Evolutionary conservation across 164 flowering plant genomes (phyloP), one percentile per base, ranked within the genome.

Genomic region (Annona cherimola): DNA sequence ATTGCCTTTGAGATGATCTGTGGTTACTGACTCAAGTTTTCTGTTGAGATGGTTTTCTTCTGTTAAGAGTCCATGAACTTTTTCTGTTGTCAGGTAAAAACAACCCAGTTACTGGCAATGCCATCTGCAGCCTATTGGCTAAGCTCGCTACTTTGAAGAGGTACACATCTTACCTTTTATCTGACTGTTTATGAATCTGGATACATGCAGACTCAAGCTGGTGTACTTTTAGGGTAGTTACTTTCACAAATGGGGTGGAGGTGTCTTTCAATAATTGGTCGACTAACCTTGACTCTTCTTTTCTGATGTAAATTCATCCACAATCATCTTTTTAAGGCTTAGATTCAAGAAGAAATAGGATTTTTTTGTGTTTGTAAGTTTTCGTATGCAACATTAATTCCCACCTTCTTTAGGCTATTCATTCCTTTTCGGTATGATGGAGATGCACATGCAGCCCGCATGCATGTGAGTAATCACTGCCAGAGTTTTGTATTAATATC

Each of bases 121-220:
- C 85, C 35, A 74, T 93, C 64, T 70, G 69, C 19, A 80, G 75
- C 74, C 83, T 96, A 40, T 75, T 93, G 78, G 70, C 61, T 74
- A 96, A 93, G 76, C 96, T 96, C 75, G 78, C 83, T 44, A 78
- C 79, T 67, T 63, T 91, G 74, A 83, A 83, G 72, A 86, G 97
- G 99, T 95, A 63, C 45, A 45, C 60, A 42, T 45, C 43, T 9
- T 67, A 50, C 14, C 57, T 9, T 50, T 5, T 11, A 2, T 50
- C 57, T 50, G 57, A 7, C 9, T 0, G 57, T 7, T 50, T 3
- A 2, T 8, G 1, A 50, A 16, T 50, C 57, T 9, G 14, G 14
- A 50, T 50, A 2, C 18, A 1, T 26, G 57, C 57, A 50, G 57
- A 50, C 57, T 7, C 57, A 50, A 50, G 0, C 14, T 16, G 14